Evolutionary conservation across 352 stramenopile species (phyloP).

Genomic region (Phytophthora fragariaefolia): DNA sequence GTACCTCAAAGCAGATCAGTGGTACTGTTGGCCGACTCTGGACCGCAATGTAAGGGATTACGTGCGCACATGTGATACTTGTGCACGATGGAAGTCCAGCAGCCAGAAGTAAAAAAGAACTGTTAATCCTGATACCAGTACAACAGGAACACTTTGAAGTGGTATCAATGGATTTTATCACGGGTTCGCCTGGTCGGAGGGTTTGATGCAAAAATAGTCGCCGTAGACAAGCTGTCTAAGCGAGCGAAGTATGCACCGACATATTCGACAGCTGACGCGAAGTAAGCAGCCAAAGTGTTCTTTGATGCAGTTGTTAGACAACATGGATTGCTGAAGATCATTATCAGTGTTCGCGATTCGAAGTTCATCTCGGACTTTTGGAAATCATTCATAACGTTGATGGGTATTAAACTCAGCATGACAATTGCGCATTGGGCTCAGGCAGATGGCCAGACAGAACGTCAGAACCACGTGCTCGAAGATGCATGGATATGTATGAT

Average conservation of each 20-base stretch:
- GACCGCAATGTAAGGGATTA: conserved; percentile 15
- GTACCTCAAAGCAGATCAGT: conserved; percentile 10
- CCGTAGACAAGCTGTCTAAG: conserved; percentile 37
- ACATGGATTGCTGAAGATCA: conserved; percentile 17
- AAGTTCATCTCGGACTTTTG: conserved; percentile 30
- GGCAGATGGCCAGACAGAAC: conserved; percentile 26
- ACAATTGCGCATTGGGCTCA: conserved; percentile 23
- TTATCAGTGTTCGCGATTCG: conserved; percentile 27
- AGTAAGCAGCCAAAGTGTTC: conserved; percentile 15
- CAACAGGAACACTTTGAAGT: too few relatives aligned
- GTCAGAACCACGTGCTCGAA: conserved; percentile 21
- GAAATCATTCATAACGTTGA: too few relatives aligned
- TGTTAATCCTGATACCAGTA: too few relatives aligned
- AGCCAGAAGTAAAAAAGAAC: too few relatives aligned
- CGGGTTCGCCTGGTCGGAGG: conserved; percentile 33
- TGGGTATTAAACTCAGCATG: conserved; percentile 23
- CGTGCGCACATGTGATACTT: conserved; percentile 10
- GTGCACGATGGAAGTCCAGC: conserved; percentile 9
- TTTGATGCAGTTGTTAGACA: conserved; percentile 25
- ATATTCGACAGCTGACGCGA: conserved; percentile 22
- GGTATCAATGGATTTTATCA: too few relatives aligned
- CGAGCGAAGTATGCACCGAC: conserved; percentile 26
- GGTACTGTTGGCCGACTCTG: conserved; percentile 13
- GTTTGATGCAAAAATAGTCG: conserved; percentile 25
- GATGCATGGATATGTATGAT: conserved; percentile 19